Base-by-base conservation (phyloP, 352 stramenopile species). In the Elongisporangium anandrum region DNA sequence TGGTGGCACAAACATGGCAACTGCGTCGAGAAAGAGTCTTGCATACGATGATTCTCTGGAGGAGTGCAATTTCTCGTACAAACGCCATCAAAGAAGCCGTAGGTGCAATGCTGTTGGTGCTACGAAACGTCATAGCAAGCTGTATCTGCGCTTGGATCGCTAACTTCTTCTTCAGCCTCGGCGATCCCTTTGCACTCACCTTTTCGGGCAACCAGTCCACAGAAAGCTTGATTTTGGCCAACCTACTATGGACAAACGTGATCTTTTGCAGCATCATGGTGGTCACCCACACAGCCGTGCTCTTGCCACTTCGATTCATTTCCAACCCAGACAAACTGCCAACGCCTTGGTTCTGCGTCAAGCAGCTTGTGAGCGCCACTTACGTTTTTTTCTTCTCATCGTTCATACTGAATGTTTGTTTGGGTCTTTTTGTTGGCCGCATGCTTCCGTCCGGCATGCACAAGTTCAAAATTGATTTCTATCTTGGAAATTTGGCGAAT, bases 231-330 rank as follows among this genome's bases (percentile, higher is more conserved):
- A 58, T 78, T 20, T 50, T 66, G 21, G 61, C 63, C 4, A 68
- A 63, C 21, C 59, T 77, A 7, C 38, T 74, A 16, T 81, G 67
- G 69, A 72, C 60, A 23, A 52, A 65, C 8, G 7, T 64, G 16
- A 59, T 69, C 16, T 75, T 70, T 50, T 64, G 52, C 23, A 48
- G 70, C 21, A 59, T 75, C 12, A 67, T 69, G 21, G 22, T 77
- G 12, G 26, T 58, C 0, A 50, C 66, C 3, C 70, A 78, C 8
- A 39, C 66, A 5, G 47, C 62, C 8, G 29, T 72, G n/a, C 63
- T 81, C 51, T 19, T 66, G 21, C 50, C 41, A 2, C 52, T 69
- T 38, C 72, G 54, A 10, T 75, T 77, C 34, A 26, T 65, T 7
- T 20, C 2, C 20, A 26, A 23, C 6, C 66, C 61, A 41, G 64